Conservation (phyloP, 148 eudicot genomes). For the Mesembryanthemum crystallinum region DNA sequence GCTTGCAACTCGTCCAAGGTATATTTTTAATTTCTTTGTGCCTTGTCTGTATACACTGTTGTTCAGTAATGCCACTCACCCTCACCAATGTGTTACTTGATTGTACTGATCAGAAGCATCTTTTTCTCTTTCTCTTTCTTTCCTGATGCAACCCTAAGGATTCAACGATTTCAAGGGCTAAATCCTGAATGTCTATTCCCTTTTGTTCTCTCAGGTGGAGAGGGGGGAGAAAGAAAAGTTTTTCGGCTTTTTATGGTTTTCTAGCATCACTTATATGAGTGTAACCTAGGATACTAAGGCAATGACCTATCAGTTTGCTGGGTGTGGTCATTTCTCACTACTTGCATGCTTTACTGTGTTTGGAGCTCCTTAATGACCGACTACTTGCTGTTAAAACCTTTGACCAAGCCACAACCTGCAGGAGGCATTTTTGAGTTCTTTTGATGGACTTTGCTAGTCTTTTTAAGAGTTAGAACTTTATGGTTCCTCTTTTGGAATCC, state of each 20-base stretch:
- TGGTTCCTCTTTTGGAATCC: too few species aligned
- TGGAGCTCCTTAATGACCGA: not conserved
- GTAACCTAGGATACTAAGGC: not conserved
- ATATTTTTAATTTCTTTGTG: not conserved
- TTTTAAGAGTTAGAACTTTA: not conserved
- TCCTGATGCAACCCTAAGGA: not conserved
- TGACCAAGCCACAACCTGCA: not conserved
- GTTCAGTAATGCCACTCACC: not conserved
- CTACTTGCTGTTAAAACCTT: not conserved
- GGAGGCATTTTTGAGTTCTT: not conserved
- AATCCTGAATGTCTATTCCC: not conserved
- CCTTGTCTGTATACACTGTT: not conserved
- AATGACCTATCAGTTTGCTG: not conserved
- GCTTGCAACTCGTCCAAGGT: constrained; percentile 89
- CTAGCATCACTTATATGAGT: not conserved
- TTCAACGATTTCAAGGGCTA: not conserved
- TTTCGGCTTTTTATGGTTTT: not conserved
- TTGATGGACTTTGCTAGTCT: not conserved
- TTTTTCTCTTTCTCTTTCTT: not conserved
- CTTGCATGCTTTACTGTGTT: not conserved
- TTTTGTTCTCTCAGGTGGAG: too few species aligned
- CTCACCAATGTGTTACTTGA: not conserved
- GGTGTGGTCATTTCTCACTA: not conserved
- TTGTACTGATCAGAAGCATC: not conserved
- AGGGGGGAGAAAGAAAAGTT: not conserved